phyloP scores from a whole-genome alignment of 2,329 filamentous ascomycete species.

The Seiridium cupressi region DNA sequence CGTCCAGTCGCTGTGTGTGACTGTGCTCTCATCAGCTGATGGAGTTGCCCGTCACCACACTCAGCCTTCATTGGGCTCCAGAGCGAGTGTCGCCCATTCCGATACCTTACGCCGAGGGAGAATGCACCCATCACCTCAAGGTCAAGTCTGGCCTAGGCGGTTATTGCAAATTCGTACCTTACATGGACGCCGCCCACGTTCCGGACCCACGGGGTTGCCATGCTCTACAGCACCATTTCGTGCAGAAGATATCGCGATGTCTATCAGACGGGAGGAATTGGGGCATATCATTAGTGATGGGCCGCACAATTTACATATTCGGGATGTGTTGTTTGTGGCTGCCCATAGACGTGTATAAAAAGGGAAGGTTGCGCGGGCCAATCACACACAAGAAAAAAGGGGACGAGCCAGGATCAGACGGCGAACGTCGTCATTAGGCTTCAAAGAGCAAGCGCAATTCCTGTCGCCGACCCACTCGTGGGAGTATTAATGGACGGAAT shows the following conservation, averaged over 20 bases:
- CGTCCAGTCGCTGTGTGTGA: no score
- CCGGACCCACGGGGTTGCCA: not conserved
- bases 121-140: not conserved
- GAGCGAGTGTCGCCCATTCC: not conserved
- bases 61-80: not conserved
- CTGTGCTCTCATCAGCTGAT: not conserved
- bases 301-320: not conserved
- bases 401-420: not conserved
- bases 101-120: not conserved
- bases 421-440: conserved; percentile 2
- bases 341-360: not conserved
- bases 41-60: not conserved
- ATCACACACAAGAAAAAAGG: not conserved
- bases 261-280: not conserved
- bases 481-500: not conserved
- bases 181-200: not conserved
- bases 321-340: not conserved
- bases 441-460: not conserved
- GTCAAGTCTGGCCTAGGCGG: not conserved
- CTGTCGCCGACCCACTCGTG: not conserved
- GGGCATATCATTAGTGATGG: not conserved
- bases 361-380: not conserved
- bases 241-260: not conserved
- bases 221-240: not conserved
- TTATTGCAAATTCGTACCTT: not conserved